Conservation (phyloP, 495 filamentous ascomycete species). For the Terfezia boudieri region DNA sequence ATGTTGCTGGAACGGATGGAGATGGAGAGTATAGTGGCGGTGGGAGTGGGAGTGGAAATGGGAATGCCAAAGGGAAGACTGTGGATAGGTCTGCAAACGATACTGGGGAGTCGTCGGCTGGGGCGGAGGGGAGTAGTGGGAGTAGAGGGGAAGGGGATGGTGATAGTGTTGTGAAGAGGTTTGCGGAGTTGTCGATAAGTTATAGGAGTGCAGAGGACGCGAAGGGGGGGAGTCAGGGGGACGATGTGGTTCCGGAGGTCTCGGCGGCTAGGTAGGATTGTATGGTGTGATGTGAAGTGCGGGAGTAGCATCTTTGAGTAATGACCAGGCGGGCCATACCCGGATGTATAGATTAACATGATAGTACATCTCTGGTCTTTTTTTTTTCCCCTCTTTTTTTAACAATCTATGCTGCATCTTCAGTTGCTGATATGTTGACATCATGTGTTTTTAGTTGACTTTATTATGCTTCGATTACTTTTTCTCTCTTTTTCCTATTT, state of each 20-base stretch:
- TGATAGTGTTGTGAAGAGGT: background rate
- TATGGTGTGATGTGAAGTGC: too few relatives aligned
- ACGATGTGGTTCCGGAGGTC: too few relatives aligned
- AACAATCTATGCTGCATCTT: background rate
- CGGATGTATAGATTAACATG: too few relatives aligned
- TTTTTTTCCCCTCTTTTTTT: constrained; percentile 5
- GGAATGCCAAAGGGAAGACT: constrained; percentile 1
- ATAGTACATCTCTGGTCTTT: background rate
- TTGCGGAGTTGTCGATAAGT: too few relatives aligned
- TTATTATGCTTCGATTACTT: too few relatives aligned
- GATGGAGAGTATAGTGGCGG: constrained; percentile 3
- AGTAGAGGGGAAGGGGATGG: background rate
- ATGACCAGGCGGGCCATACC: too few relatives aligned
- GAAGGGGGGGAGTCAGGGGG: too few relatives aligned
- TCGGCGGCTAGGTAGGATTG: too few relatives aligned
- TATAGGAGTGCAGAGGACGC: too few relatives aligned
- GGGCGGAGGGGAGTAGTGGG: background rate
- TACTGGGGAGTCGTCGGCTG: background rate
- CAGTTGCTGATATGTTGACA: background rate
- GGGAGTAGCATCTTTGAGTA: too few relatives aligned
- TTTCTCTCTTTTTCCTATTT: too few relatives aligned
- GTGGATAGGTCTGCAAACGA: constrained; percentile 1
- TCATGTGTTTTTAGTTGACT: too few relatives aligned
- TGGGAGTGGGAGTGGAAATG: constrained; percentile 2
- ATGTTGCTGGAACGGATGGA: constrained; percentile 2